These are phyloP conservation scores for Botrytis fragariae DNA, from an alignment of 2,329 filamentous ascomycete species.

Conservation along the genomic window DNA sequence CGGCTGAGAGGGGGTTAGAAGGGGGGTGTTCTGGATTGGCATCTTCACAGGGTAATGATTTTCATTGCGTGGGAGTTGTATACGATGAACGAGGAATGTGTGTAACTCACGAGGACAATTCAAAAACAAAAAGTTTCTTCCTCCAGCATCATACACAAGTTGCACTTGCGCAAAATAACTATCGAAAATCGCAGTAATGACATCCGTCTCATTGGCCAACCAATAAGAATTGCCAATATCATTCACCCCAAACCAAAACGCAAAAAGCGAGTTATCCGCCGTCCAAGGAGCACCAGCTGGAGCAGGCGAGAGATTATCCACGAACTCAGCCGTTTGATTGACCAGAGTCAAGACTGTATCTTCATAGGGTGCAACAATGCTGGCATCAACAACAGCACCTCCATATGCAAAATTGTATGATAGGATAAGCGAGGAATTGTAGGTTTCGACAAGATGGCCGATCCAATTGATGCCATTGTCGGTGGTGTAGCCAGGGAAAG, in stretches of 20 bases:
- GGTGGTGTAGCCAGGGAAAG: slow-evolving; percentile 38
- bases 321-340: slow-evolving; percentile 42
- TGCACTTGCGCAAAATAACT: slow-evolving; percentile 45
- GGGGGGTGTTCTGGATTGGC: neutral
- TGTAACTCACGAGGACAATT: slow-evolving; percentile 43
- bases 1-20: neutral
- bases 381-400: slow-evolving; percentile 39
- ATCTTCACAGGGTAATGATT: too few species aligned
- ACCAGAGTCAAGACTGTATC: slow-evolving; percentile 37
- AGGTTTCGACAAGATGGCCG: slow-evolving; percentile 43
- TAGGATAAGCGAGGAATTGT: slow-evolving; percentile 44
- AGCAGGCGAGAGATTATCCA: slow-evolving; percentile 38
- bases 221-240: slow-evolving; percentile 49
- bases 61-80: neutral
- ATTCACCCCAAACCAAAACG: slow-evolving; percentile 53
- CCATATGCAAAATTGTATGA: slow-evolving; percentile 50
- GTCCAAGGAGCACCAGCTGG: slow-evolving; percentile 42
- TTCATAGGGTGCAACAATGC: slow-evolving; percentile 32
- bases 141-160: slow-evolving; percentile 46
- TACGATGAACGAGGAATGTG: too few species aligned
- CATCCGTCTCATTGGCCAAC: slow-evolving; percentile 32
- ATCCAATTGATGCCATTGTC: slow-evolving; percentile 41
- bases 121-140: slow-evolving; percentile 48
- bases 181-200: slow-evolving; percentile 43
- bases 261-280: slow-evolving; percentile 44